A percentile compares a stretch with the other conserved stretches of the same genome.
phyloP scores from a whole-genome alignment of 23 red algal genomes.

The Gracilaria domingensis region DNA sequence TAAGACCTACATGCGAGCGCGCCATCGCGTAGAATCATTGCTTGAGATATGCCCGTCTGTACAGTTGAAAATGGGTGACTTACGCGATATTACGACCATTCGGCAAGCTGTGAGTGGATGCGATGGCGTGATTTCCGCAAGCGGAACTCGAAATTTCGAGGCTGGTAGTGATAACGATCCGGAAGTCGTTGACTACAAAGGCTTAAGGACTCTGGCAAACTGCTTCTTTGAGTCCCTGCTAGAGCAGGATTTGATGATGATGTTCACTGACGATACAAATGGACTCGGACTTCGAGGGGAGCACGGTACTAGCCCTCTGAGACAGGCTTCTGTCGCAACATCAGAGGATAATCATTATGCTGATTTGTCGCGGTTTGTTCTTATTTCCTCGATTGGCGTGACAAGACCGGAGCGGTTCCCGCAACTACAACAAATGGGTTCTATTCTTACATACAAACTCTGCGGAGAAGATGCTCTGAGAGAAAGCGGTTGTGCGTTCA shows the following conservation, averaged over 20 bases:
- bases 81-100: neutral
- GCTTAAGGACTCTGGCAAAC: neutral
- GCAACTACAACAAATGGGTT: slow-evolving; percentile 25
- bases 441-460: slow-evolving; percentile 7
- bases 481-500: slow-evolving; percentile 47
- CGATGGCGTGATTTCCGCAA: neutral
- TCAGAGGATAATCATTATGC: neutral
- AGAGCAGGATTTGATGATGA: neutral
- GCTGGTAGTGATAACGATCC: neutral
- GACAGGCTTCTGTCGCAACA: neutral
- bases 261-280: neutral
- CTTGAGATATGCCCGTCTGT: neutral
- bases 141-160: slow-evolving; percentile 18
- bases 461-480: slow-evolving; percentile 51
- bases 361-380: neutral
- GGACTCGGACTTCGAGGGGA: neutral
- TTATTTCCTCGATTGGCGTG: slow-evolving; percentile 2
- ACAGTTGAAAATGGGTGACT: neutral
- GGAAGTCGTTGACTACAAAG: neutral
- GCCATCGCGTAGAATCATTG: neutral
- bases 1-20: neutral
- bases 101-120: neutral
- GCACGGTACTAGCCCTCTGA: neutral
- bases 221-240: slow-evolving; percentile 1
- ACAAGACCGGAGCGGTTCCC: slow-evolving; percentile 21